Percentiles rank a stretch among this genome's conserved stretches.
phyloP scores from a whole-genome alignment of 768 basidiomycete species.

The Podaxis sp. region DNA sequence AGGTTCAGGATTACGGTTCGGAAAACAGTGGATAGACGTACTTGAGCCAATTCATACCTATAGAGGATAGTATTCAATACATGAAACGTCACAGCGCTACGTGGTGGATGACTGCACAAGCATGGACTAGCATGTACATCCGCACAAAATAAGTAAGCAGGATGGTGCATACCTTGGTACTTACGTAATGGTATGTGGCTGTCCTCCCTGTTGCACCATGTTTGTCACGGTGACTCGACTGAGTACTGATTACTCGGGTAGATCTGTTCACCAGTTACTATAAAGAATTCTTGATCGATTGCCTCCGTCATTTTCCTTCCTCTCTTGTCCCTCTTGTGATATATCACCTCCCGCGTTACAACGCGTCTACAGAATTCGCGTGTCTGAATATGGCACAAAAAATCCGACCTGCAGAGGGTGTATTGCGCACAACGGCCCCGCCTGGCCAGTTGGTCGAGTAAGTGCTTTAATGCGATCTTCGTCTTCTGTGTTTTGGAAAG shows the following conservation, averaged over 20 bases:
- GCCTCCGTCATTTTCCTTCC: neutral
- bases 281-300: conserved; percentile 2
- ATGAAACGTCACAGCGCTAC: conserved; percentile 9
- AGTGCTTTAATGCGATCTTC: conserved; percentile 19
- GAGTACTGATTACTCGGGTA: neutral
- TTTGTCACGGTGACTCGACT: neutral
- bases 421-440: conserved; percentile 50
- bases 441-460: conserved; percentile 56
- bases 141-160: neutral
- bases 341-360: neutral
- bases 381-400: conserved; percentile 49
- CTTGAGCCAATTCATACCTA: conserved; percentile 23
- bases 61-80: neutral
- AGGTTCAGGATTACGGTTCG: neutral
- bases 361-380: neutral
- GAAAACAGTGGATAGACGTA: conserved; percentile 9
- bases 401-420: conserved; percentile 48
- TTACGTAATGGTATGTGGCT: neutral
- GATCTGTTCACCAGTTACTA: neutral
- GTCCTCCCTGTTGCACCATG: neutral
- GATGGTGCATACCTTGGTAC: neutral
- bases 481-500: conserved; percentile 14
- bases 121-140: neutral
- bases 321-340: neutral
- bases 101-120: neutral